phyloP scores from a whole-genome alignment of 2,329 filamentous ascomycete species.

The Diaporthe batatas region DNA sequence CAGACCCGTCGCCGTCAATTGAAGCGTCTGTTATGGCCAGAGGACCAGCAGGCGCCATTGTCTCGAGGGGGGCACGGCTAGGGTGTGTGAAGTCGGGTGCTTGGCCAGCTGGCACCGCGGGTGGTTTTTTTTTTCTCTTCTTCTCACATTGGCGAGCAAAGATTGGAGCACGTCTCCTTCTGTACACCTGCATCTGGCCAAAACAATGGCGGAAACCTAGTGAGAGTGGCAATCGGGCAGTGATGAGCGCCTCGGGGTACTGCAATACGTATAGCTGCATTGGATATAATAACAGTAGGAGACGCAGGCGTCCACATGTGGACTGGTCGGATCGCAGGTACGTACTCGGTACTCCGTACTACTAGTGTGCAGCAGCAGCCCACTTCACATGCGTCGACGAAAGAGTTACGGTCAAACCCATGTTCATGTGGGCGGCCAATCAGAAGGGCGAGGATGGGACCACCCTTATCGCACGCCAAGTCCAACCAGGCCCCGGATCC shows the following conservation, averaged over 20 bases:
- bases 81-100: neutral
- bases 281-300: neutral
- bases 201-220: slow-evolving; percentile 32
- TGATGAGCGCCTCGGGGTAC: slow-evolving; percentile 21
- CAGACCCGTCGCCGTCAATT: neutral
- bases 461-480: slow-evolving; percentile 33
- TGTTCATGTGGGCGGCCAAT: slow-evolving; percentile 15
- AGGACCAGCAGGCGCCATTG: neutral
- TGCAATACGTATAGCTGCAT: neutral
- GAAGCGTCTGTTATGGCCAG: neutral
- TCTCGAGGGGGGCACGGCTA: too few species aligned
- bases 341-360: neutral
- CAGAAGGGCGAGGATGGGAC: slow-evolving; percentile 8
- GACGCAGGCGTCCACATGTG: neutral
- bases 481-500: slow-evolving; percentile 22
- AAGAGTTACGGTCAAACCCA: slow-evolving; percentile 34
- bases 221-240: slow-evolving; percentile 30
- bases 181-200: slow-evolving; percentile 32
- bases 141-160: neutral
- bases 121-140: neutral
- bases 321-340: neutral
- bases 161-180: neutral
- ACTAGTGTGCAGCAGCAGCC: slow-evolving; percentile 29
- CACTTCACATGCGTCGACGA: slow-evolving; percentile 35
- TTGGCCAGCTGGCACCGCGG: neutral